Evolutionary conservation across 768 basidiomycete species (phyloP).

Genomic region (Hemileccinum rubropunctum): DNA sequence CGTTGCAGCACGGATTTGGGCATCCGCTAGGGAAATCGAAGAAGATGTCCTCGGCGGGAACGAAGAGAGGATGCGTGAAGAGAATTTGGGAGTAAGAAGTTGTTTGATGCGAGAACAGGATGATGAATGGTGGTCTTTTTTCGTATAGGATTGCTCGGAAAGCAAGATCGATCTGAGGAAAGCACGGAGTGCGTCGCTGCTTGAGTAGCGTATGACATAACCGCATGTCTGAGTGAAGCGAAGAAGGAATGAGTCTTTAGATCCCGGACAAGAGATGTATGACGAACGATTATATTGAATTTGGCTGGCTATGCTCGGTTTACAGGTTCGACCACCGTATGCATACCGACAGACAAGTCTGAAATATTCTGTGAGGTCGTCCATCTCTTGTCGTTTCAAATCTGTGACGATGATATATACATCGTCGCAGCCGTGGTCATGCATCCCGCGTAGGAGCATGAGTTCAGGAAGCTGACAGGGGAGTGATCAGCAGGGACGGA

Average conservation of each 20-base stretch:
- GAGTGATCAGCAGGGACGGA: constrained; percentile 1
- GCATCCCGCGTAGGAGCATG: constrained; percentile 79
- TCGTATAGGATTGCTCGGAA: constrained; percentile 74
- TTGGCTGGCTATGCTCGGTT: constrained; percentile 62
- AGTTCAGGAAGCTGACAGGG: constrained; percentile 64
- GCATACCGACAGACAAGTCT: constrained; percentile 67
- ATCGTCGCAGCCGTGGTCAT: constrained; percentile 76
- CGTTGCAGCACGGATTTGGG: constrained; percentile 74
- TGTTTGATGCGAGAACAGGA: constrained; percentile 77
- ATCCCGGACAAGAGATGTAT: constrained; percentile 1
- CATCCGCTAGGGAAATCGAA: constrained; percentile 79
- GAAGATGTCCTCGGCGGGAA: constrained; percentile 70
- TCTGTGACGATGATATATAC: constrained; percentile 79
- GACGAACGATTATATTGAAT: constrained; percentile 71
- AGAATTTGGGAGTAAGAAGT: constrained; percentile 81
- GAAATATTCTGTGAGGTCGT: constrained; percentile 76
- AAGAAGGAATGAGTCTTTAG: constrained; percentile 5
- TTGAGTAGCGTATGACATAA: constrained; percentile 63
- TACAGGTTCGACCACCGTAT: constrained; percentile 56
- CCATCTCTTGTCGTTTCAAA: constrained; percentile 77
- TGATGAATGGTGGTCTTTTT: constrained; percentile 72
- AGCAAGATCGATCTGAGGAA: constrained; percentile 78
- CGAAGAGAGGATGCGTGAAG: constrained; percentile 69
- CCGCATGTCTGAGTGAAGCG: constrained; percentile 50
- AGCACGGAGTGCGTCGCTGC: constrained; percentile 73